Base-by-base conservation (phyloP, 73 alveolate species). In the Paramecium caudatum region DNA sequence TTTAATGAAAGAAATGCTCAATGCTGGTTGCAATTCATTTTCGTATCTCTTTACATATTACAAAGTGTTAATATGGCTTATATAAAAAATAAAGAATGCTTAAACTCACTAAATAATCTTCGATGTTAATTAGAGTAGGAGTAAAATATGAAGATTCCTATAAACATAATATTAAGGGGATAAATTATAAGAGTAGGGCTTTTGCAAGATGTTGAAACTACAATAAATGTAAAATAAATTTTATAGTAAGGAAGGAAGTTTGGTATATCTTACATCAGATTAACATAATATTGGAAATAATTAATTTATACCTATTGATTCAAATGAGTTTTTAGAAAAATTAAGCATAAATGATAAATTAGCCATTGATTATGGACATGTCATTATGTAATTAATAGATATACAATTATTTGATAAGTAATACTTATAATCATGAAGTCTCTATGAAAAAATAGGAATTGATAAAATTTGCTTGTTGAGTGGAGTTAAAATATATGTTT, bases 61-160 rank as follows among this genome's bases (percentile, higher is more conserved):
- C 21, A 48, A n/a, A 74, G 88, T 9, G 32, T 74, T 74, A 74
- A 74, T 45, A 74, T 74, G 68, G 88, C 88, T 0, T 74, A 74
- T 45, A 37, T 74, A 9, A 74, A 74, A 45, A 21, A 37, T 16
- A 74, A 37, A 74, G 88, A 74, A 12, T 23, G 47, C 19, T 41
- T 74, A 37, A 21, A 74, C 17, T 41, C 16, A 37, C 15, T 74
- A 27, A 74, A 21, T 21, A 2, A 27, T 2, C 17, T 34, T 37
- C 36, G 88, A 45, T 41, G 32, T 16, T 19, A 41, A 74, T 45
- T 74, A 17, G 88, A 74, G 32, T 1, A 25, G 19, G 88, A 74
- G 23, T 74, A 39, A 15, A 43, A 43, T 16, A 74, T n/a, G 30
- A 74, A 37, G 55, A 74, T 74, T 34, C 88, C 88, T 15, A 2